Evolutionary conservation across 164 flowering plant genomes (phyloP).

Genomic region (Magnolia officinalis): DNA sequence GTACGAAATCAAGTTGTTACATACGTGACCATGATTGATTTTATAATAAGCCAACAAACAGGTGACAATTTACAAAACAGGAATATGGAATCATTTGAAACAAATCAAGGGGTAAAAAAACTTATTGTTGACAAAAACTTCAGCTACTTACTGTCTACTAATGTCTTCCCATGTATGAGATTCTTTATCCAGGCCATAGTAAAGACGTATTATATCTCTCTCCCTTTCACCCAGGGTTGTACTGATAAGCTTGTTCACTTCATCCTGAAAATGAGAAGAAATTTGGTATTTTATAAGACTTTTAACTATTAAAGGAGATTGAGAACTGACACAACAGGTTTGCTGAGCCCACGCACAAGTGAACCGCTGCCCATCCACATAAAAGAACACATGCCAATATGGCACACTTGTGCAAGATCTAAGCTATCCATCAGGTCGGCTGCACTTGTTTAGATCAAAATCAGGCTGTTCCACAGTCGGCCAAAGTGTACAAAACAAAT

Average conservation of each 20-base stretch:
- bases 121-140: neutral
- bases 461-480: neutral
- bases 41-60: neutral
- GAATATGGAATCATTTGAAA: neutral
- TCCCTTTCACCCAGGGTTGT: slow-evolving; percentile 65
- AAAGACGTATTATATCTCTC: slow-evolving; percentile 75
- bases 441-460: neutral
- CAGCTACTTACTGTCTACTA: slow-evolving; percentile 61
- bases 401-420: too few relatives aligned
- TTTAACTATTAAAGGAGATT: neutral
- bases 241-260: slow-evolving; percentile 65
- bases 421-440: neutral
- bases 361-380: too few relatives aligned
- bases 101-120: neutral
- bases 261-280: slow-evolving; percentile 44
- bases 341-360: too few relatives aligned
- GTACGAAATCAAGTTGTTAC: too few relatives aligned
- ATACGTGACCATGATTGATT: neutral
- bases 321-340: neutral
- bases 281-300: neutral
- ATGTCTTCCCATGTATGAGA: slow-evolving; percentile 95
- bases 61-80: neutral
- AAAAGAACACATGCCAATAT: too few relatives aligned
- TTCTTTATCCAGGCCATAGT: slow-evolving; percentile 79
- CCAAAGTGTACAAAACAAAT: neutral